These are phyloP conservation scores for Trametes gibbosa DNA, from an alignment of 768 basidiomycete species.

Conservation along the genomic window DNA sequence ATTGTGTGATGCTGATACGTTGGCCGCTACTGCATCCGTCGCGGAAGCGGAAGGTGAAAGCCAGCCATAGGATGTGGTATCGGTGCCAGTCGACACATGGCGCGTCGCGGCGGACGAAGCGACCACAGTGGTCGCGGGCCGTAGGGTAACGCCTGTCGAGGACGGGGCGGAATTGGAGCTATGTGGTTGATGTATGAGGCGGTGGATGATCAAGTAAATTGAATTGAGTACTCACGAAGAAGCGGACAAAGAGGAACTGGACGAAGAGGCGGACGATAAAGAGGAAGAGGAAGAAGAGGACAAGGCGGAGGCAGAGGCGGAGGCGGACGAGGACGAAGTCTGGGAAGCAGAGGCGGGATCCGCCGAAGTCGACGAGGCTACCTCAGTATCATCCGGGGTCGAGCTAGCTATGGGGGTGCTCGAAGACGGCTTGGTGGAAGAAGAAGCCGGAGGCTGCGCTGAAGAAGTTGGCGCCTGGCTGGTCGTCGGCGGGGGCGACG, in stretches of 20 bases:
- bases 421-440: not conserved
- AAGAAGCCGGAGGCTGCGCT: not conserved
- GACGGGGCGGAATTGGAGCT: constrained; percentile 16
- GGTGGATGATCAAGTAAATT: not conserved
- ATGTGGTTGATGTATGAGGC: not conserved
- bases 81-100: constrained; percentile 1
- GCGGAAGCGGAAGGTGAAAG: constrained; percentile 9
- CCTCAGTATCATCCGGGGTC: too few relatives aligned
- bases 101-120: constrained; percentile 4
- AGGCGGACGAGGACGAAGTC: constrained; percentile 1
- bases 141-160: constrained; percentile 5
- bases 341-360: not conserved
- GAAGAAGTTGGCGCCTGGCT: not conserved
- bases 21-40: constrained; percentile 2
- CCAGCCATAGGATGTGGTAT: constrained; percentile 11
- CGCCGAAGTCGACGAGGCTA: not conserved
- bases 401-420: too few relatives aligned
- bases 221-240: constrained; percentile 4
- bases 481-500: not conserved
- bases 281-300: constrained; percentile 9
- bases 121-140: not conserved
- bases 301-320: constrained; percentile 4
- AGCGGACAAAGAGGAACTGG: constrained; percentile 9
- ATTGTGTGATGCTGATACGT: constrained; percentile 14
- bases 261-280: constrained; percentile 15